These are phyloP conservation scores for Talaromyces borbonicus DNA, from an alignment of 495 filamentous ascomycete genomes.

Conservation along the genomic window DNA sequence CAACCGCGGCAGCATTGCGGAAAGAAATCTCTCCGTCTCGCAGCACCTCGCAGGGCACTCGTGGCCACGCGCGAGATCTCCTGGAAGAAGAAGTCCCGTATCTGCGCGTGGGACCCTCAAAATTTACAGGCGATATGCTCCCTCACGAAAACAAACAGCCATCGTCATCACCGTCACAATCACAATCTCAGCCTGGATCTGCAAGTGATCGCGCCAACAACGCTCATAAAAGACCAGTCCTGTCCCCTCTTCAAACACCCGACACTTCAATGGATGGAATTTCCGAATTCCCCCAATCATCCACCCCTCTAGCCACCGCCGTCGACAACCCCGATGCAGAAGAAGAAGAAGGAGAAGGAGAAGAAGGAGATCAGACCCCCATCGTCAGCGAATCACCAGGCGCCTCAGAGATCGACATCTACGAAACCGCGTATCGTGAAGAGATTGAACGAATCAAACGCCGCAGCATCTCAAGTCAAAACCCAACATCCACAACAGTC, in stretches of 20 bases:
- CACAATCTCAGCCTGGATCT: conserved; percentile 12
- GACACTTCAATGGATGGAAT: conserved; percentile 12
- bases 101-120: conserved; percentile 62
- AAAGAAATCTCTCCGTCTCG: conserved; percentile 28
- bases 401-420: conserved; percentile 72
- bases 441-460: conserved; percentile 65
- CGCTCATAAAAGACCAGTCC: conserved; percentile 10
- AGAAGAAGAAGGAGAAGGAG: too few relatives aligned
- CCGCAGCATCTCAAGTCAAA: conserved; percentile 23
- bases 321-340: too few relatives aligned
- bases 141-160: conserved; percentile 5
- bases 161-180: conserved; percentile 7
- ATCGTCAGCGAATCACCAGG: conserved; percentile 74
- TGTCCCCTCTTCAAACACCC: conserved; percentile 9
- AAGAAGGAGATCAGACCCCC: conserved; percentile 17
- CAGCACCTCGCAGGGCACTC: conserved; percentile 36
- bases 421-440: conserved; percentile 73
- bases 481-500: conserved; percentile 21
- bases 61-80: conserved; percentile 57
- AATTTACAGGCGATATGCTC: conserved; percentile 31
- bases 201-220: too few relatives aligned
- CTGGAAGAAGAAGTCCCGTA: conserved; percentile 51
- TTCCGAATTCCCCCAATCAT: conserved; percentile 10
- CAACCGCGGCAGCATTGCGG: conserved; percentile 16
- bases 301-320: conserved; percentile 5